Percentiles rank a stretch among this genome's conserved stretches.
These are phyloP conservation scores for Vaccinium corymbosum DNA, from an alignment of 148 eudicot genomes.

Conservation along the genomic window DNA sequence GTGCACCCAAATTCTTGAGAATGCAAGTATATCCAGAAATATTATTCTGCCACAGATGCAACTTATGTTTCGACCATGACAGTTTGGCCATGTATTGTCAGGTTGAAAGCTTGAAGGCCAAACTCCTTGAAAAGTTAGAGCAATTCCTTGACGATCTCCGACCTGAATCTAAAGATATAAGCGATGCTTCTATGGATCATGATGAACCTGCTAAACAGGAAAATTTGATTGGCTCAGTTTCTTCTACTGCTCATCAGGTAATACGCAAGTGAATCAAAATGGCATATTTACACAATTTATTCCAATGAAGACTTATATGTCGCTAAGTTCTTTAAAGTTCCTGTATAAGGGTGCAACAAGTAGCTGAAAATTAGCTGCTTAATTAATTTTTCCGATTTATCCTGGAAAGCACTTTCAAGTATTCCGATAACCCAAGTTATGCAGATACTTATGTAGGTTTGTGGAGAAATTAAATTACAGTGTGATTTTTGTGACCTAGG, in stretches of 20 bases:
- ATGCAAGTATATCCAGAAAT: not conserved
- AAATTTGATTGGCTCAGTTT: slow-evolving; percentile 24
- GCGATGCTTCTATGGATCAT: slow-evolving; percentile 28
- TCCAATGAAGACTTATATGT: not conserved
- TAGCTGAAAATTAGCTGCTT: not conserved
- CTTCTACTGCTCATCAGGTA: slow-evolving; percentile 63
- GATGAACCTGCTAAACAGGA: slow-evolving; percentile 42
- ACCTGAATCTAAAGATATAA: slow-evolving; percentile 46
- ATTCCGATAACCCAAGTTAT: not conserved
- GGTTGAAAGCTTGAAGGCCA: slow-evolving; percentile 83
- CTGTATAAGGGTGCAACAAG: not conserved
- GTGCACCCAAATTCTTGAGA: not conserved
- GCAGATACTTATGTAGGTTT: not conserved
- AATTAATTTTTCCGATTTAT: slow-evolving; percentile 4
- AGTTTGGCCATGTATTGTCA: slow-evolving; percentile 31
- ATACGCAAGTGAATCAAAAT: slow-evolving; percentile 11
- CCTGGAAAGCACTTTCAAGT: slow-evolving; percentile 1
- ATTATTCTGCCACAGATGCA: not conserved
- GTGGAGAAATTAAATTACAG: not conserved
- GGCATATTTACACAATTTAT: not conserved
- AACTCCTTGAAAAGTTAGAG: slow-evolving; percentile 85
- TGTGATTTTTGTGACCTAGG: not conserved
- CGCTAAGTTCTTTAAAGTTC: not conserved
- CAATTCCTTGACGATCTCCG: slow-evolving; percentile 69
- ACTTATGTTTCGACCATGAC: slow-evolving; percentile 10